Conservation (phyloP, 2,329 filamentous ascomycete genomes). For the Cladosporium sp. region DNA sequence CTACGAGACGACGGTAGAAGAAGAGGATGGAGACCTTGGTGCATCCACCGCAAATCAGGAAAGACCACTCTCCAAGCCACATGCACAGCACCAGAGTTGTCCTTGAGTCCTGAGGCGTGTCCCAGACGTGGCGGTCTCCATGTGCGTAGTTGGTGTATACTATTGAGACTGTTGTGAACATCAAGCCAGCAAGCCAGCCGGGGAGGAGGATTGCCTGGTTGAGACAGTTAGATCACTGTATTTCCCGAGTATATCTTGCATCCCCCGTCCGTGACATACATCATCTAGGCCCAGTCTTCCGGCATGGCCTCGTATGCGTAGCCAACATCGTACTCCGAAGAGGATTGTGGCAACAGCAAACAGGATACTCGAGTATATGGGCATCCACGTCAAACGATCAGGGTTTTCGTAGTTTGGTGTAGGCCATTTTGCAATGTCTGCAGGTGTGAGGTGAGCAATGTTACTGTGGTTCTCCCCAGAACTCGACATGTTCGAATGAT, state of each 20-base stretch:
- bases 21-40: slow-evolving; percentile 36
- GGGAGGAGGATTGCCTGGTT: slow-evolving; percentile 19
- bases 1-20: slow-evolving; percentile 42
- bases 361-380: slow-evolving; percentile 24
- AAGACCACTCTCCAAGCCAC: slow-evolving; percentile 33
- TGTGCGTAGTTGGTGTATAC: slow-evolving; percentile 23
- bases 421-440: slow-evolving; percentile 15
- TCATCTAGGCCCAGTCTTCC: slow-evolving; percentile 32
- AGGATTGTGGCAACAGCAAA: slow-evolving; percentile 25
- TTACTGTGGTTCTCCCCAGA: slow-evolving; percentile 7
- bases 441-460: slow-evolving; percentile 13
- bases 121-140: slow-evolving; percentile 37
- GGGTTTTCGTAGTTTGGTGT: slow-evolving; percentile 17
- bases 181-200: slow-evolving; percentile 22
- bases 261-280: slow-evolving; percentile 17
- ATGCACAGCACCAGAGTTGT: slow-evolving; percentile 22
- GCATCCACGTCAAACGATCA: slow-evolving; percentile 19
- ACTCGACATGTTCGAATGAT: neutral
- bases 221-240: neutral
- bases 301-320: slow-evolving; percentile 25
- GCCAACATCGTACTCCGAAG: slow-evolving; percentile 25
- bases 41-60: slow-evolving; percentile 30
- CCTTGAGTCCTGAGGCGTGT: slow-evolving; percentile 20
- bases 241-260: neutral
- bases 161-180: slow-evolving; percentile 22